phyloP scores from a whole-genome alignment of 768 basidiomycete genomes.

The Tylopilus cervinicoccineus region DNA sequence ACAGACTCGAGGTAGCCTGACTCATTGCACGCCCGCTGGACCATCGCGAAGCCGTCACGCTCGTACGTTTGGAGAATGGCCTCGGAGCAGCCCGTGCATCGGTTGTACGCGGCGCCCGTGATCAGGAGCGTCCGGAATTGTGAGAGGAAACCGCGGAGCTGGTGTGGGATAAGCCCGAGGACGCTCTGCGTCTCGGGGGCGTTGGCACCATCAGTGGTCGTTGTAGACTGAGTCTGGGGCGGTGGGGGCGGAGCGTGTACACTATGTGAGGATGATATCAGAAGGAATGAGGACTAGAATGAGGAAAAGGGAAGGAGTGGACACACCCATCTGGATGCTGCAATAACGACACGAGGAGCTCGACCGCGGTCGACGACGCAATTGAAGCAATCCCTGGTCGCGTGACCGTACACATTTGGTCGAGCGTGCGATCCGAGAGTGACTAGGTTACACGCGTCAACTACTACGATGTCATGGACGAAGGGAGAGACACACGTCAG shows the following conservation, averaged over 20 bases:
- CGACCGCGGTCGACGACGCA: slow-evolving; percentile 88
- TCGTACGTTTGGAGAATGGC: slow-evolving; percentile 80
- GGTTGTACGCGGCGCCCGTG: slow-evolving; percentile 79
- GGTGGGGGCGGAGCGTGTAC: slow-evolving; percentile 67
- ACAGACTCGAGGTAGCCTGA: slow-evolving; percentile 65
- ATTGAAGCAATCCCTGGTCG: slow-evolving; percentile 92
- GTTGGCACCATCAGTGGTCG: slow-evolving; percentile 10
- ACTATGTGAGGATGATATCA: background rate
- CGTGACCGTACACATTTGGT: slow-evolving; percentile 99
- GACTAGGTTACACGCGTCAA: slow-evolving; percentile 35
- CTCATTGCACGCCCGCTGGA: slow-evolving; percentile 82
- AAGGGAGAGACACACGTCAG: slow-evolving; percentile 59
- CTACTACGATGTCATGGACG: too few relatives aligned
- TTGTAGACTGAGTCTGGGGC: slow-evolving; percentile 29
- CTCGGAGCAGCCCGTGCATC: slow-evolving; percentile 90
- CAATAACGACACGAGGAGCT: slow-evolving; percentile 81
- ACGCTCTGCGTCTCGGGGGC: slow-evolving; percentile 41
- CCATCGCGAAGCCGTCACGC: slow-evolving; percentile 72
- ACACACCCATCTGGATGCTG: slow-evolving; percentile 85
- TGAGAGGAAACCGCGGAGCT: slow-evolving; percentile 84
- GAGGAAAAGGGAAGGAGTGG: background rate
- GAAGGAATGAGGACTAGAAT: too few relatives aligned
- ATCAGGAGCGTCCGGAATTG: slow-evolving; percentile 85
- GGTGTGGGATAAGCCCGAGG: slow-evolving; percentile 89
- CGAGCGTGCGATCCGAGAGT: slow-evolving; percentile 85